phyloP scores from a whole-genome alignment of 106 monocot genomes.

The Chionographis japonica region DNA sequence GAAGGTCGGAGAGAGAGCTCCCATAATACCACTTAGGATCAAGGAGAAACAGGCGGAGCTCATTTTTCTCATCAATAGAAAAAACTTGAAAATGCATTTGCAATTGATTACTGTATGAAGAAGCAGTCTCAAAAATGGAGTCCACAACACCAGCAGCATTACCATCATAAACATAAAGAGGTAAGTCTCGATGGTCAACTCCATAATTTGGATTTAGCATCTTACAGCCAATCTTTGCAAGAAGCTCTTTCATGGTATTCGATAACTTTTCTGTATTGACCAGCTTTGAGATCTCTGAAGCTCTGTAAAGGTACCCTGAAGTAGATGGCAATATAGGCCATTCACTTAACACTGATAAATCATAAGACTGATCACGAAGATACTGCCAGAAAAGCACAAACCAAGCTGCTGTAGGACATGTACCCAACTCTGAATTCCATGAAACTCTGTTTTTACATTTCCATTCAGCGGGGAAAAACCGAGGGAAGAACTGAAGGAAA shows the following conservation, averaged over 20 bases:
- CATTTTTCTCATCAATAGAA: constrained; percentile 59
- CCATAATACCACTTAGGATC: constrained; percentile 86
- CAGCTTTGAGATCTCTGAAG: constrained; percentile 67
- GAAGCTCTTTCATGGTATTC: constrained; percentile 39
- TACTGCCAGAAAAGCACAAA: constrained; percentile 92
- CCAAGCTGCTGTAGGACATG: constrained; percentile 50
- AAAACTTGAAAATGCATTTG: constrained; percentile 42
- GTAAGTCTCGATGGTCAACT: constrained; percentile 49
- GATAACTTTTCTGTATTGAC: constrained; percentile 60
- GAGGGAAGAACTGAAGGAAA: constrained; percentile 66
- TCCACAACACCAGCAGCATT: constrained; percentile 66
- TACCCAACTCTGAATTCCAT: constrained; percentile 51
- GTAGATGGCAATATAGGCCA: constrained; percentile 96
- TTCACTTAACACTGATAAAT: constrained; percentile 68
- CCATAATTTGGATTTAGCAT: constrained; percentile 59
- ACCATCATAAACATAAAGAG: constrained; percentile 63
- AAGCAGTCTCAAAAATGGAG: constrained; percentile 60
- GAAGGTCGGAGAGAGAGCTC: constrained; percentile 43
- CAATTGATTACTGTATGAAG: constrained; percentile 26
- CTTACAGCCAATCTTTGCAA: constrained; percentile 80
- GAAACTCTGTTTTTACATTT: constrained; percentile 53
- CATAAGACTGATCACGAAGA: constrained; percentile 45
- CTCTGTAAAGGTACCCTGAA: constrained; percentile 66
- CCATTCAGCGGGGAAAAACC: constrained; percentile 80
- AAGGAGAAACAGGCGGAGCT: constrained; percentile 73